phyloP scores from a whole-genome alignment of 169 alveolate species.

The Plasmodium berghei region DNA sequence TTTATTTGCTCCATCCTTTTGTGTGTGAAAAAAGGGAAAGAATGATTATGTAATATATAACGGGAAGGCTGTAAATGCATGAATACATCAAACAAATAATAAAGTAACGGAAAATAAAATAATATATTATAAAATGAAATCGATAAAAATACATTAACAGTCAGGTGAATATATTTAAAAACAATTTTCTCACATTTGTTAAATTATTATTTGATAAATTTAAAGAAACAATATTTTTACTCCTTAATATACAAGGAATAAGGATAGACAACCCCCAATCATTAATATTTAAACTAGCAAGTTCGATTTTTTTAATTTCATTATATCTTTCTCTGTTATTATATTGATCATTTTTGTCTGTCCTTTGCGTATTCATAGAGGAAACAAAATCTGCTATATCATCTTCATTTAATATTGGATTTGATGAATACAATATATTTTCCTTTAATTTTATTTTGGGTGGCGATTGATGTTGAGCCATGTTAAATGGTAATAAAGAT shows the following conservation, averaged over 20 bases:
- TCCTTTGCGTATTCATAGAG: slow-evolving; percentile 11
- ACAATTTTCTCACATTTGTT: slow-evolving; percentile 34
- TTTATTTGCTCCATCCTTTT: slow-evolving; percentile 61
- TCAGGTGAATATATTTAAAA: neutral
- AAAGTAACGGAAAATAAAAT: too few relatives aligned
- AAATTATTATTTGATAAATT: slow-evolving; percentile 44
- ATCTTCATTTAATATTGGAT: slow-evolving; percentile 40
- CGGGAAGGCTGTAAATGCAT: neutral
- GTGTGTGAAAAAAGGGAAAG: neutral
- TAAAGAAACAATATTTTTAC: slow-evolving; percentile 26
- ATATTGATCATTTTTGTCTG: neutral
- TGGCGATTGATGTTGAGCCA: neutral
- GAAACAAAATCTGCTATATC: slow-evolving; percentile 69
- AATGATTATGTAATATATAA: neutral
- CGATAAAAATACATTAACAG: neutral
- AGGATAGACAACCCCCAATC: slow-evolving; percentile 62
- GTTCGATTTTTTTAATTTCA: slow-evolving; percentile 32
- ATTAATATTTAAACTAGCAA: slow-evolving; percentile 34
- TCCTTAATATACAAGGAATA: slow-evolving; percentile 49
- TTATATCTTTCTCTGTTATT: neutral
- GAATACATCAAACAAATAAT: neutral
- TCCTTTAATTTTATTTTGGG: slow-evolving; percentile 26
- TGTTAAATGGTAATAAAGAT: neutral
- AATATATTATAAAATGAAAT: neutral
- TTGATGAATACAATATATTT: slow-evolving; percentile 24